Evolutionary conservation across 1,284 basidiomycete species (phyloP).

Genomic region (Ustilago sp.): DNA sequence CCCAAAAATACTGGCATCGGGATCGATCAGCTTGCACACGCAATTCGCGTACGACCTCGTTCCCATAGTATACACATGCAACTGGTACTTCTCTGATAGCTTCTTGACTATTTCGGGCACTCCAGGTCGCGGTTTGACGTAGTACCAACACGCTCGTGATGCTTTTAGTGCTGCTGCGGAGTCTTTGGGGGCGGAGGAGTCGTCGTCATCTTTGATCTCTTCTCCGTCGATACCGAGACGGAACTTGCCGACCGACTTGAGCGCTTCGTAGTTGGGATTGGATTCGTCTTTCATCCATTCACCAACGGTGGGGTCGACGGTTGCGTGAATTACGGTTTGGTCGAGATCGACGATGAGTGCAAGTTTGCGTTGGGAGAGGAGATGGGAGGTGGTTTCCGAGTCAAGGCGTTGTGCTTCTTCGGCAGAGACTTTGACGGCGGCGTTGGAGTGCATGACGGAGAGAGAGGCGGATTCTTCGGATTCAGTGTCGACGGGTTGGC

Average conservation of each 20-base stretch:
- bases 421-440: constrained; percentile 62
- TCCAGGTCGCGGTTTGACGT: constrained; percentile 93
- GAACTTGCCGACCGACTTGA: constrained; percentile 87
- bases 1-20: constrained; percentile 85
- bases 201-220: constrained; percentile 50
- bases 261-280: constrained; percentile 88
- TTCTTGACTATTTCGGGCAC: constrained; percentile 80
- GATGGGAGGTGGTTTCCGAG: constrained; percentile 80
- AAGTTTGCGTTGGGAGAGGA: constrained; percentile 82
- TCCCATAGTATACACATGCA: constrained; percentile 99
- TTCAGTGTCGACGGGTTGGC: constrained; percentile 86
- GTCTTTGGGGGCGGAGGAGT: constrained; percentile 26
- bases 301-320: constrained; percentile 96
- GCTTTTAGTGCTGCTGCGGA: constrained; percentile 22
- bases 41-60: constrained; percentile 95
- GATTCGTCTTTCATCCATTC: constrained; percentile 90
- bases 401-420: constrained; percentile 87
- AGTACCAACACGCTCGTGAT: constrained; percentile 84
- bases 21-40: constrained; percentile 93
- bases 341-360: constrained; percentile 98
- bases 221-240: constrained; percentile 83
- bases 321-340: constrained; percentile 98
- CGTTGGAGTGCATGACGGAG: constrained; percentile 63
- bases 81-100: constrained; percentile 86
- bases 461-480: constrained; percentile 40